Evolutionary conservation across 2,329 filamentous ascomycete species (phyloP).

Genomic region (Pestalotiopsis sp.): DNA sequence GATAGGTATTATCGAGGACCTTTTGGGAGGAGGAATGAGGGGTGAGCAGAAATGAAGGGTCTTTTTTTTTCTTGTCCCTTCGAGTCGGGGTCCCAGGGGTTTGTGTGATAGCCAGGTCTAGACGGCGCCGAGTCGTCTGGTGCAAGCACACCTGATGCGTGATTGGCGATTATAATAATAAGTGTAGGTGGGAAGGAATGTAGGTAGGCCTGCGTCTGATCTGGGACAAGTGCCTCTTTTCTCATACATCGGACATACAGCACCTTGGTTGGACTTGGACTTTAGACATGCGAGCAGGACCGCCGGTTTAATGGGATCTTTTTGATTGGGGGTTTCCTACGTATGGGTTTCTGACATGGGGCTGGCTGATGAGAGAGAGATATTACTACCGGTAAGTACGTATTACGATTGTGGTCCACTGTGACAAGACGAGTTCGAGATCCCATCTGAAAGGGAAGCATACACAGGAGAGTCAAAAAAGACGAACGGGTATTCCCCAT

Average conservation of each 20-base stretch:
- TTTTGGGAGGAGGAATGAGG: background rate
- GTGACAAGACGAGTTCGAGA: background rate
- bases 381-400: background rate
- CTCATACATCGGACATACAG: background rate
- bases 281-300: background rate
- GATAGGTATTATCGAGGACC: background rate
- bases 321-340: background rate
- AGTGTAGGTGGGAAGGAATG: background rate
- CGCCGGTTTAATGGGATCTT: constrained; percentile 6
- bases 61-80: constrained; percentile 6
- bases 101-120: constrained; percentile 8
- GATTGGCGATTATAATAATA: no score
- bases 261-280: background rate
- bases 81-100: constrained; percentile 9
- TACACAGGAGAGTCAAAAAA: no score
- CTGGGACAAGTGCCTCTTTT: background rate
- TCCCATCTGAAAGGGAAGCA: background rate
- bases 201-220: background rate
- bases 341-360: background rate
- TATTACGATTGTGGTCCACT: background rate
- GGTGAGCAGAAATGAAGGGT: constrained; percentile 4
- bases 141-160: constrained; percentile 1
- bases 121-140: constrained; percentile 8
- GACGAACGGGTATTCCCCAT: no score
- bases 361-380: background rate